Conservation (phyloP, 495 filamentous ascomycete genomes). For the Choiromyces venosus region DNA sequence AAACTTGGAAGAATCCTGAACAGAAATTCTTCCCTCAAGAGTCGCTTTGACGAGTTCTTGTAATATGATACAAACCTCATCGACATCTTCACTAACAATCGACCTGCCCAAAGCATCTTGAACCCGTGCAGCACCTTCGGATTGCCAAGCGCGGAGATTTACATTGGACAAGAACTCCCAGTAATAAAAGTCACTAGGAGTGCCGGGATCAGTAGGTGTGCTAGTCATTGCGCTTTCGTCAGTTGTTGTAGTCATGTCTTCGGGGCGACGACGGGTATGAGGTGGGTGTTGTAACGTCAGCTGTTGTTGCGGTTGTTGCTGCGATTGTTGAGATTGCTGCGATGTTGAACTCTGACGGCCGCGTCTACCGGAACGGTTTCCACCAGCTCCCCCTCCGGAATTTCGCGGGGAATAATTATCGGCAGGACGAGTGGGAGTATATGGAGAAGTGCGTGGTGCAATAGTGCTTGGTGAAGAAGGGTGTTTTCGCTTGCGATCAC, state of each 20-base stretch:
- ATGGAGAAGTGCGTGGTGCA: slow-evolving; percentile 33
- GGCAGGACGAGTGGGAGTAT: slow-evolving; percentile 31
- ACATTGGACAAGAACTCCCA: slow-evolving; percentile 57
- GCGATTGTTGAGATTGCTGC: slow-evolving; percentile 34
- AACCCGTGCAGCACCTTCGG: slow-evolving; percentile 48
- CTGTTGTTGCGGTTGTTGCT: slow-evolving; percentile 16
- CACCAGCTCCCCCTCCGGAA: slow-evolving; percentile 30
- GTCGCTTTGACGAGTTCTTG: slow-evolving; percentile 77
- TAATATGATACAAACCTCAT: slow-evolving; percentile 64
- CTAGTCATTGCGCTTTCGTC: slow-evolving; percentile 27
- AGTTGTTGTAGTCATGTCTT: slow-evolving; percentile 20
- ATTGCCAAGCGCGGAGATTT: slow-evolving; percentile 50
- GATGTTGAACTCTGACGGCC: slow-evolving; percentile 36
- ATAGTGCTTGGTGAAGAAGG: slow-evolving; percentile 30
- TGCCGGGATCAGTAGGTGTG: slow-evolving; percentile 27
- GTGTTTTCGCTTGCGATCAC: slow-evolving; percentile 39
- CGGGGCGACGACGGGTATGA: slow-evolving; percentile 22
- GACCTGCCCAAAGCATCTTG: slow-evolving; percentile 51
- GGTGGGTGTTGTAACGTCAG: slow-evolving; percentile 17
- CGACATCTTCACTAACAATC: slow-evolving; percentile 58
- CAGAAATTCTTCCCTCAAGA: slow-evolving; percentile 60
- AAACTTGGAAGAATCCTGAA: slow-evolving; percentile 62
- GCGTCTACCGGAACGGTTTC: slow-evolving; percentile 25
- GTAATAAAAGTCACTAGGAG: slow-evolving; percentile 45
- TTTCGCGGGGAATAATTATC: slow-evolving; percentile 29